These are phyloP conservation scores for Lachancea sp. DNA, from an alignment of 805 yeast genomes.

Conservation along the genomic window DNA sequence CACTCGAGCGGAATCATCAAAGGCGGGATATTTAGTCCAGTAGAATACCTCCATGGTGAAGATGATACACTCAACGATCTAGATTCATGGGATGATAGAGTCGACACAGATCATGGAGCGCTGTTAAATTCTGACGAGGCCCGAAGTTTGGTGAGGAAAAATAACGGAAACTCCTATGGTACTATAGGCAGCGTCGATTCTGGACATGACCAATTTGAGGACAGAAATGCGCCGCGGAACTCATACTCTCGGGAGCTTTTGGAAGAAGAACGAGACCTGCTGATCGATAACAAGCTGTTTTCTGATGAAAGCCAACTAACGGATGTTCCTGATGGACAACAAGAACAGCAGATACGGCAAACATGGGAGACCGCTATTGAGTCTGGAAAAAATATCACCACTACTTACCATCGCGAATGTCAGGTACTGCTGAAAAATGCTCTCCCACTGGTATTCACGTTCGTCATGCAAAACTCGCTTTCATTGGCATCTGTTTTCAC, in stretches of 20 bases:
- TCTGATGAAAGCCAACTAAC: slow-evolving; percentile 1
- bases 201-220: slow-evolving; percentile 1
- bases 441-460: slow-evolving; percentile 59
- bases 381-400: slow-evolving; percentile 24
- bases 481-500: slow-evolving; percentile 73
- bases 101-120: not conserved
- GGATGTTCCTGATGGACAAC: slow-evolving; percentile 4
- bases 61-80: slow-evolving; percentile 13
- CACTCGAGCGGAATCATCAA: slow-evolving; percentile 32
- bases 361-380: slow-evolving; percentile 31
- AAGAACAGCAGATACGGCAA: slow-evolving; percentile 18
- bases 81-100: slow-evolving; percentile 5
- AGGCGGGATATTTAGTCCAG: slow-evolving; percentile 29
- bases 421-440: slow-evolving; percentile 41
- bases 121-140: not conserved
- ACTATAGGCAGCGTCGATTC: slow-evolving; percentile 6
- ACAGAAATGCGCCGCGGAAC: slow-evolving; percentile 2
- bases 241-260: slow-evolving; percentile 21
- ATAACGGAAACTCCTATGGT: not conserved
- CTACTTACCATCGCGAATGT: slow-evolving; percentile 39
- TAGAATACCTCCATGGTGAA: slow-evolving; percentile 24
- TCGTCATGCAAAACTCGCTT: slow-evolving; percentile 62
- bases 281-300: slow-evolving; percentile 28
- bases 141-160: not conserved
- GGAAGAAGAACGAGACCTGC: slow-evolving; percentile 30